phyloP scores from a whole-genome alignment of 768 basidiomycete species.

The Cubamyces lactineus region DNA sequence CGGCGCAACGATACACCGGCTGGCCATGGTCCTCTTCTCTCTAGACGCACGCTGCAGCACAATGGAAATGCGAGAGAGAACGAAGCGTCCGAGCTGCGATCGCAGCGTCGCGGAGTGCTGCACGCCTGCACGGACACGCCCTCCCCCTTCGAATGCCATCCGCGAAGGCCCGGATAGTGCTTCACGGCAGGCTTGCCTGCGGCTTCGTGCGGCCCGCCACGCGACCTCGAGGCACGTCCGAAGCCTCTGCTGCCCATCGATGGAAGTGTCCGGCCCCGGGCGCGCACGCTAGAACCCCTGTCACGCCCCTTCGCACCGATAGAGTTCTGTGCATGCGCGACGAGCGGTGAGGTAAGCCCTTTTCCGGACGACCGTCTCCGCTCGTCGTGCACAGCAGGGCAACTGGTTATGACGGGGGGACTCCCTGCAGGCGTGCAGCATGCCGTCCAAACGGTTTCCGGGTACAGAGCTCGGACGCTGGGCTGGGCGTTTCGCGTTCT shows the following conservation, averaged over 20 bases:
- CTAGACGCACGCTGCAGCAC: neutral
- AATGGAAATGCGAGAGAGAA: neutral
- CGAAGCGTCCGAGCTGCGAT: neutral
- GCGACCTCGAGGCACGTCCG: slow-evolving; percentile 20
- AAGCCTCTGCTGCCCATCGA: slow-evolving; percentile 16
- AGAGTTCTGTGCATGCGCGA: slow-evolving; percentile 18
- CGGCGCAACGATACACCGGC: slow-evolving; percentile 1
- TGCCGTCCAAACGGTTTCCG: too few relatives aligned
- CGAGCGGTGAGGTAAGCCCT: slow-evolving; percentile 9
- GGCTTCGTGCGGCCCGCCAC: slow-evolving; percentile 7
- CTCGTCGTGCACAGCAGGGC: neutral
- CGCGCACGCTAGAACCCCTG: slow-evolving; percentile 20
- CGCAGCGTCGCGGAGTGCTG: slow-evolving; percentile 12
- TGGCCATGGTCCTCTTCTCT: neutral
- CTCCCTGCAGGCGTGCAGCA: too few relatives aligned
- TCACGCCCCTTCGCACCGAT: slow-evolving; percentile 8
- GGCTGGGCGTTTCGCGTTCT: neutral
- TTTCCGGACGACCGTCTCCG: neutral
- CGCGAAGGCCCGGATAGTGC: too few relatives aligned
- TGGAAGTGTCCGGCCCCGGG: slow-evolving; percentile 20
- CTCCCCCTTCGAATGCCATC: neutral
- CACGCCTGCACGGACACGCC: neutral
- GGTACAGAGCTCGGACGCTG: too few relatives aligned
- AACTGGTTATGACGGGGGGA: too few relatives aligned
- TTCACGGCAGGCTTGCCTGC: neutral